Base-by-base conservation (phyloP, 2,329 filamentous ascomycete genomes). In the Fusarium guadeloupense region DNA sequence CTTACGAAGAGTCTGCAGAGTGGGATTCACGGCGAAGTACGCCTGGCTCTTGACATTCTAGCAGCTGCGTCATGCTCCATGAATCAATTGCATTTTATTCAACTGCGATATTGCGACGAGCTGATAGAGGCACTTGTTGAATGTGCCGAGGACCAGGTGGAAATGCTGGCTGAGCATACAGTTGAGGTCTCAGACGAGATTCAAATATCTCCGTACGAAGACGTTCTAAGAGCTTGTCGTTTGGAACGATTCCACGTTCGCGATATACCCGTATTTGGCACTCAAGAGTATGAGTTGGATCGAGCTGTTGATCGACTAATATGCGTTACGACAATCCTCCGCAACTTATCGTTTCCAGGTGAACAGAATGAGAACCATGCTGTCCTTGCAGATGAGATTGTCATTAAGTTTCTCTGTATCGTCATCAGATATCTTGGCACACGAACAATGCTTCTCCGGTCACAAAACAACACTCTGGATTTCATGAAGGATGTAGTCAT, bases 401-500 rank as follows among this genome's bases (percentile, higher is more conserved):
- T 97, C 16, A 83, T 97, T 70, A 92, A 91, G 67, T 92, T 97
- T 69, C 79, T 97, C 9, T 92, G 92, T 54, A 88, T 88, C 39
- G 85, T 93, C 5, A 93, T 98, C 61, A 85, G 93, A 56, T 91
- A 95, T 65, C 82, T 98, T 13, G 95, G 94, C 25, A 97, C 93
- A 5, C 89, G 93, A 13, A 92, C 92, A 67, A 91, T 94, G 83
- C 83, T 98, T 25, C 79, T 98, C 35, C 87, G 92, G 33, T 92
- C 88, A 4, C 85, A 95, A 64, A 82, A 85, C 70, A 97, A 97
- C 75, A 95, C 91, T 1, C 80, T 97, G 64, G 95, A 99, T 75
- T 94, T 98, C 69, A 96, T 97, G 91, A 99, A 99, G 77, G 95
- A 99, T 74, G 81, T 93, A 25, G 86, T 98, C 54, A 89, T 92